These are phyloP conservation scores for Cercospora beticola DNA, from an alignment of 2,329 filamentous ascomycete genomes.

Conservation along the genomic window DNA sequence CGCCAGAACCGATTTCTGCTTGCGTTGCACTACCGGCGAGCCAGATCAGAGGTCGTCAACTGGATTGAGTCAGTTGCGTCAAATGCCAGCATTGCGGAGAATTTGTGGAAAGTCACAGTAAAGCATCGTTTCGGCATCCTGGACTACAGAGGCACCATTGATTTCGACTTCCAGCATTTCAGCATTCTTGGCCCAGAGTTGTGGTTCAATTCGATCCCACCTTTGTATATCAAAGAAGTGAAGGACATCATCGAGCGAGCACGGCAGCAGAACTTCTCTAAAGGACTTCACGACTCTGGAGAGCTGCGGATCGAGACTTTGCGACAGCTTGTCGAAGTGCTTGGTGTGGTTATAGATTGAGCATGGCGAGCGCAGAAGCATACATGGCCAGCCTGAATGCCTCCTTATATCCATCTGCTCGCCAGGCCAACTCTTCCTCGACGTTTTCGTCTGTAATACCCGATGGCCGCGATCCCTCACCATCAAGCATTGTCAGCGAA, in stretches of 20 bases:
- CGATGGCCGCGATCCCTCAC: background rate
- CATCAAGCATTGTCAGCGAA: background rate
- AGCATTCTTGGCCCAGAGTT: constrained; percentile 14
- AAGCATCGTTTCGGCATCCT: constrained; percentile 21
- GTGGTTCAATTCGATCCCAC: constrained; percentile 20
- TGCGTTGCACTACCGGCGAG: constrained; percentile 17
- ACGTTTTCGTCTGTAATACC: background rate
- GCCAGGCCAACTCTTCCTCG: background rate
- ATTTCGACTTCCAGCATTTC: constrained; percentile 18
- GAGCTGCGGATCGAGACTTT: constrained; percentile 15
- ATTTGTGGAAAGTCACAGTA: constrained; percentile 16
- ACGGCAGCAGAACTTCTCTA: background rate
- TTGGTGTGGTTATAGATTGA: constrained; percentile 13
- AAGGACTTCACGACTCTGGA: background rate
- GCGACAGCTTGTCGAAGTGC: constrained; percentile 13
- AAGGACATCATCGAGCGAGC: constrained; percentile 11
- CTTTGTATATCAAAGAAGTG: constrained; percentile 15
- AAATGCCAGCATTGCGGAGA: constrained; percentile 6
- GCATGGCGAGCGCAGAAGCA: constrained; percentile 6
- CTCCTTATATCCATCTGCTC: background rate
- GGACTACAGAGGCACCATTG: constrained; percentile 20
- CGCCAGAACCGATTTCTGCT: constrained; percentile 18
- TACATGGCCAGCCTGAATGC: constrained; percentile 7
- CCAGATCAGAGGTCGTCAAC: constrained; percentile 13
- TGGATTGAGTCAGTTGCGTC: constrained; percentile 8